Evolutionary conservation across 1,139 yeast species (phyloP).

Genomic region (Groenewaldozyma sp.): DNA sequence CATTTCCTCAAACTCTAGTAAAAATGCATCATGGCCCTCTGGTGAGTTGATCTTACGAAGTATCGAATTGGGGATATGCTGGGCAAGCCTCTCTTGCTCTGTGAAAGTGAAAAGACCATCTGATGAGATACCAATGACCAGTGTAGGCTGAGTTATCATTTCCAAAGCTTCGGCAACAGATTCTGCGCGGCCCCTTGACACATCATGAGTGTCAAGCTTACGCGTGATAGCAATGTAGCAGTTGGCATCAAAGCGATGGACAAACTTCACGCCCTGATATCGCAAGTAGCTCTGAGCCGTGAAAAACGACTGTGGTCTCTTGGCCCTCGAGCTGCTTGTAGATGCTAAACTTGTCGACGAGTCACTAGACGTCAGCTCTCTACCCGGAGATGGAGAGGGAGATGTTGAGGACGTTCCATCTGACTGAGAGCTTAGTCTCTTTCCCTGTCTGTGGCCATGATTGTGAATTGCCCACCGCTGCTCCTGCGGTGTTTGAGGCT

Average conservation of each 20-base stretch:
- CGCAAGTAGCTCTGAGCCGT: slow-evolving; percentile 92
- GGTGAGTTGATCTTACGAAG: slow-evolving; percentile 74
- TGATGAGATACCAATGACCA: slow-evolving; percentile 80
- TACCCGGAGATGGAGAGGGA: slow-evolving; percentile 2
- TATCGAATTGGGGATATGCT: slow-evolving; percentile 57
- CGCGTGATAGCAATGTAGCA: slow-evolving; percentile 91
- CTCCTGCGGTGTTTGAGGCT: slow-evolving; percentile 36
- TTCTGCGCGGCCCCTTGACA: slow-evolving; percentile 68
- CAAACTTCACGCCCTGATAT: slow-evolving; percentile 87
- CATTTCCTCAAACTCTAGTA: slow-evolving; percentile 77
- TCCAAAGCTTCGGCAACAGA: slow-evolving; percentile 43
- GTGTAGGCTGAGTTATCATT: slow-evolving; percentile 59
- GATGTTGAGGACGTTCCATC: slow-evolving; percentile 12
- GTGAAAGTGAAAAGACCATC: slow-evolving; percentile 90
- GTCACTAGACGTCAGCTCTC: neutral
- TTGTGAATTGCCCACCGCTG: slow-evolving; percentile 56
- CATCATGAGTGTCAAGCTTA: slow-evolving; percentile 90
- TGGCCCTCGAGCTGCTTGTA: slow-evolving; percentile 12
- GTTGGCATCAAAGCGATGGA: slow-evolving; percentile 86
- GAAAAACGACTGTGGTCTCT: slow-evolving; percentile 71
- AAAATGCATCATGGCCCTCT: slow-evolving; percentile 97
- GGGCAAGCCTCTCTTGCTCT: slow-evolving; percentile 80
- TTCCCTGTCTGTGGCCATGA: slow-evolving; percentile 43
- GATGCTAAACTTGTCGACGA: neutral
- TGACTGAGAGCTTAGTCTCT: slow-evolving; percentile 15